Evolutionary conservation across 768 basidiomycete genomes (phyloP).

Genomic region (Lanmaoa pseudosensibilis): DNA sequence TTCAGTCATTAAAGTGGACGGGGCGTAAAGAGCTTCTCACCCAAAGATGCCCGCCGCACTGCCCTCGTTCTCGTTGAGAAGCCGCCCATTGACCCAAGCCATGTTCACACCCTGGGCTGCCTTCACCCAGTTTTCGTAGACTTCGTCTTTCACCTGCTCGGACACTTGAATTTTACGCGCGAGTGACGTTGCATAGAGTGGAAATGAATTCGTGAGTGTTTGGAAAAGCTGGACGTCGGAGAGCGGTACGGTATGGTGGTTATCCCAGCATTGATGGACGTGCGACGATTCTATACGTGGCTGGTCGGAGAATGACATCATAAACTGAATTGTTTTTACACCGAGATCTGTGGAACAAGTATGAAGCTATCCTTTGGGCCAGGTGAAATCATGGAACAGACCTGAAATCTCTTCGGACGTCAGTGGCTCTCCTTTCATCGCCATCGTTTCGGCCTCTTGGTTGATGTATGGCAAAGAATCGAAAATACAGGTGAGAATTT

Average conservation of each 20-base stretch:
- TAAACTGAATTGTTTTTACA: constrained; percentile 70
- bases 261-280: constrained; percentile 22
- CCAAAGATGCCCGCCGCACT: constrained; percentile 55
- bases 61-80: constrained; percentile 59
- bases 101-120: constrained; percentile 53
- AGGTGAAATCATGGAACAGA: constrained; percentile 29
- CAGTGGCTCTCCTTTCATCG: constrained; percentile 45
- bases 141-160: constrained; percentile 50
- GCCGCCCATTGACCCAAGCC: constrained; percentile 82
- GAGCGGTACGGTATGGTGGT: constrained; percentile 8
- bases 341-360: constrained; percentile 53
- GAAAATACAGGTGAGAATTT: constrained; percentile 29
- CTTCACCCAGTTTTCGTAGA: constrained; percentile 54
- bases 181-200: constrained; percentile 75
- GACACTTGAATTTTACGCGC: constrained; percentile 65
- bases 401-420: constrained; percentile 55
- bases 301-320: constrained; percentile 57
- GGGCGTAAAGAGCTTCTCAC: constrained; percentile 32
- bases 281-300: constrained; percentile 38
- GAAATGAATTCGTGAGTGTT: constrained; percentile 84
- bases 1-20: constrained; percentile 4
- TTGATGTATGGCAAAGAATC: constrained; percentile 33
- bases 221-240: constrained; percentile 40
- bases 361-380: background rate
- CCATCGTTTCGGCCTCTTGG: constrained; percentile 30